Evolutionary conservation across 2,329 filamentous ascomycete genomes (phyloP).

Genomic region (Eutypella sp.): DNA sequence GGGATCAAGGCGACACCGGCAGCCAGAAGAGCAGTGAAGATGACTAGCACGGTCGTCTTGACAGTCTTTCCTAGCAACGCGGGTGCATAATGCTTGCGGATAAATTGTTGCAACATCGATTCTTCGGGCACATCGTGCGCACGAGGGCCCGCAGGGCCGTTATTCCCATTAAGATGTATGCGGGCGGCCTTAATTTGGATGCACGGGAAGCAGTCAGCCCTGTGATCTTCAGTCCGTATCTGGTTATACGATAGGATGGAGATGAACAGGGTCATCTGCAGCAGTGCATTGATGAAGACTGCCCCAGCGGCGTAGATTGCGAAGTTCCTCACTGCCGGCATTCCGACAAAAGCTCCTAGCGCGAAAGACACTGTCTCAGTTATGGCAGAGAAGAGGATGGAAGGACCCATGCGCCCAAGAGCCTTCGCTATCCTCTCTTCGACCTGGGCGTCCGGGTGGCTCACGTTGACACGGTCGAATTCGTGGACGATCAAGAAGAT

Average conservation of each 20-base stretch:
- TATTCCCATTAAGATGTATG: conserved; percentile 58
- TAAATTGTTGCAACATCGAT: conserved; percentile 77
- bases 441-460: conserved; percentile 82
- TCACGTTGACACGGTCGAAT: conserved; percentile 90
- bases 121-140: conserved; percentile 77
- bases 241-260: conserved; percentile 91
- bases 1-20: conserved; percentile 81
- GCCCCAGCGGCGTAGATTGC: conserved; percentile 94
- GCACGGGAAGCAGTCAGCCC: conserved; percentile 90
- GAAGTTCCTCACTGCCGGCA: conserved; percentile 97
- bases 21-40: conserved; percentile 86
- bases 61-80: conserved; percentile 72
- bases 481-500: conserved; percentile 99
- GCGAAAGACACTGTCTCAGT: conserved; percentile 94
- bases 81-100: conserved; percentile 85
- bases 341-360: conserved; percentile 87
- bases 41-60: conserved; percentile 68
- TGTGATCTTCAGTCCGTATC: conserved; percentile 77
- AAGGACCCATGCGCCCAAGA: conserved; percentile 93
- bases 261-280: conserved; percentile 96
- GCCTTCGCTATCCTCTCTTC: conserved; percentile 82
- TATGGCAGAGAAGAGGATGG: conserved; percentile 88
- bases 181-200: conserved; percentile 72
- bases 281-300: conserved; percentile 92
- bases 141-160: conserved; percentile 53